Conservation (phyloP, 2,329 filamentous ascomycete species). For the Xylariaceae sp. region DNA sequence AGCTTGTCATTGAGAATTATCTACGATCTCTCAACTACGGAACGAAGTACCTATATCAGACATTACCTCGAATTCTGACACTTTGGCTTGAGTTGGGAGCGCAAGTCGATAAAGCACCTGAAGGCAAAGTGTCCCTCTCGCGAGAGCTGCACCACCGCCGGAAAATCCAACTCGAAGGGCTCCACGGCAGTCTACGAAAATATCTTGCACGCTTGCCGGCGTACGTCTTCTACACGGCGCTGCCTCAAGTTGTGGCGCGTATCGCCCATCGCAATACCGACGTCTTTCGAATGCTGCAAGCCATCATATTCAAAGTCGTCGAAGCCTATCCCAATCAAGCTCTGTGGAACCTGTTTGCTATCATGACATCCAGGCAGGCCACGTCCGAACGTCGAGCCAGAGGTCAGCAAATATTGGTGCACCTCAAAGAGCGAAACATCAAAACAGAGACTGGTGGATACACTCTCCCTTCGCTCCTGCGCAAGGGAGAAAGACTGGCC, state of each 20-base stretch:
- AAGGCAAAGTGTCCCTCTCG: constrained; percentile 50
- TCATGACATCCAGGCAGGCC: constrained; percentile 74
- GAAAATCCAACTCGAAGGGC: constrained; percentile 60
- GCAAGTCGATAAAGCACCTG: constrained; percentile 61
- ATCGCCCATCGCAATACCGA: constrained; percentile 80
- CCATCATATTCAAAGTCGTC: constrained; percentile 84
- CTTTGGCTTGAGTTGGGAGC: constrained; percentile 91
- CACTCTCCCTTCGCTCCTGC: constrained; percentile 69
- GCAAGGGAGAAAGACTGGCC: constrained; percentile 75
- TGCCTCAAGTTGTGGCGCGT: constrained; percentile 92
- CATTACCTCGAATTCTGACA: constrained; percentile 83
- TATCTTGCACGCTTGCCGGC: constrained; percentile 69
- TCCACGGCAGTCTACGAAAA: constrained; percentile 75
- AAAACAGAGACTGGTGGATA: constrained; percentile 48
- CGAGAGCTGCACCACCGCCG: constrained; percentile 52
- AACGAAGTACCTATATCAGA: constrained; percentile 95
- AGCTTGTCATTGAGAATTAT: constrained; percentile 91
- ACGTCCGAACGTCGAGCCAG: constrained; percentile 56
- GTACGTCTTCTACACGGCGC: constrained; percentile 74
- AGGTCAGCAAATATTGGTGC: constrained; percentile 49
- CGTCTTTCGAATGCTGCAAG: constrained; percentile 72
- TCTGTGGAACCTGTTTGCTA: constrained; percentile 84
- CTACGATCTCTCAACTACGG: constrained; percentile 81
- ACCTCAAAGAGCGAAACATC: constrained; percentile 43
- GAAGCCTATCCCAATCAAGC: constrained; percentile 84